Percentiles rank a stretch among this genome's conserved stretches.
Evolutionary conservation across 1,284 basidiomycete species (phyloP).

Genomic region (Ustilago loliicola): DNA sequence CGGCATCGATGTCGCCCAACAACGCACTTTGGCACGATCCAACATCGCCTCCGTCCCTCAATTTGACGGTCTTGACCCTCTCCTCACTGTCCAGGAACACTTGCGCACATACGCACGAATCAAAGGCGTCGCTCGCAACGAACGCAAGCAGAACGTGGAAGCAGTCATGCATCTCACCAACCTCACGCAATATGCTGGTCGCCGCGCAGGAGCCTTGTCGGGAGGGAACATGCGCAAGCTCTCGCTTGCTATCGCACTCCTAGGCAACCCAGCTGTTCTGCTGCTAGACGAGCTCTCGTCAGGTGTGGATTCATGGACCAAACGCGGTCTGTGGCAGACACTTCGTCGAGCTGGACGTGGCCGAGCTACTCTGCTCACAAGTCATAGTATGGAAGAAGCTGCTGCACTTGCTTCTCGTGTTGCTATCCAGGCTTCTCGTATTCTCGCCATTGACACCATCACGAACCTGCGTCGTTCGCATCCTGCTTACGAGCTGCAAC

Average conservation of each 20-base stretch:
- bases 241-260: constrained; percentile 81
- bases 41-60: constrained; percentile 74
- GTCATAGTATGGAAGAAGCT: constrained; percentile 86
- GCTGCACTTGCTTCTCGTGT: constrained; percentile 77
- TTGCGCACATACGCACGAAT: constrained; percentile 73
- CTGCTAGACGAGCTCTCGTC: constrained; percentile 87
- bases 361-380: constrained; percentile 70
- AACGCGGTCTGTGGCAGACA: constrained; percentile 84
- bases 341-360: constrained; percentile 76
- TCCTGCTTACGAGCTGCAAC: constrained; percentile 83
- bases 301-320: constrained; percentile 85
- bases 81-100: constrained; percentile 83
- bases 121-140: constrained; percentile 76
- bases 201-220: constrained; percentile 79
- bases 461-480: constrained; percentile 77
- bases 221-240: constrained; percentile 81
- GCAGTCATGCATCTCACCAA: constrained; percentile 77
- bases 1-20: constrained; percentile 28
- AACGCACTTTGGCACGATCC: constrained; percentile 37
- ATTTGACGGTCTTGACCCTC: constrained; percentile 83
- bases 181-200: constrained; percentile 77
- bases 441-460: constrained; percentile 78
- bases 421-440: constrained; percentile 19
- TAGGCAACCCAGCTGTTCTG: constrained; percentile 82
- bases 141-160: constrained; percentile 76